A percentile compares a stretch with the other conserved stretches of the same genome.
phyloP scores from a whole-genome alignment of 1,284 basidiomycete genomes.

The Naganishia albida region DNA sequence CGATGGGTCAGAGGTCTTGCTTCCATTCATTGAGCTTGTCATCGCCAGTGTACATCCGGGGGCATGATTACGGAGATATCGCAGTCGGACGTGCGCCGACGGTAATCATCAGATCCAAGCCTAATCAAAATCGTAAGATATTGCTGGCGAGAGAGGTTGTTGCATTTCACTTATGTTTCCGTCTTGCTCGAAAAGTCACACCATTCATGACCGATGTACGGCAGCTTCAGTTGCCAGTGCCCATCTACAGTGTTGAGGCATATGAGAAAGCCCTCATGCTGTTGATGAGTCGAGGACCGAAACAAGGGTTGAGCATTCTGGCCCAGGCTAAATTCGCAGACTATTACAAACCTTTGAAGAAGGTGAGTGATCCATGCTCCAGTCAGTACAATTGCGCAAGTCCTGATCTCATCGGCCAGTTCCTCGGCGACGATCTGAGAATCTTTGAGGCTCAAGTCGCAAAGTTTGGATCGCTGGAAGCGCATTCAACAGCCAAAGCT shows the following conservation, averaged over 20 bases:
- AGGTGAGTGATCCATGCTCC: constrained; percentile 3
- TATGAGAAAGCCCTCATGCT: constrained; percentile 28
- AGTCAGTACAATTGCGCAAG: constrained; percentile 7
- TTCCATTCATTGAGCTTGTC: background rate
- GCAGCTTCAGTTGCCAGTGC: constrained; percentile 20
- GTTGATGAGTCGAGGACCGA: constrained; percentile 2
- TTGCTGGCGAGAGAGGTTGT: background rate
- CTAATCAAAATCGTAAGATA: constrained; percentile 23
- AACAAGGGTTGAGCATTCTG: constrained; percentile 6
- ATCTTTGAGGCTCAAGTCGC: constrained; percentile 48
- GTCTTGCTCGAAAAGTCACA: background rate
- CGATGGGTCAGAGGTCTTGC: constrained; percentile 34
- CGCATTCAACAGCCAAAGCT: constrained; percentile 45
- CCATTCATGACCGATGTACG: constrained; percentile 25
- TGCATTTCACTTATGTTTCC: too few species aligned
- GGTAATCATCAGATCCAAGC: constrained; percentile 20
- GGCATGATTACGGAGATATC: constrained; percentile 12
- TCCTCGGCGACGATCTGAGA: constrained; percentile 42
- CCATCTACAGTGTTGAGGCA: constrained; percentile 24
- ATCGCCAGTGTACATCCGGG: constrained; percentile 7
- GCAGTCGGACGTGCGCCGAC: constrained; percentile 13
- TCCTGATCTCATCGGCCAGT: constrained; percentile 35
- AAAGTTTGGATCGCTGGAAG: constrained; percentile 49
- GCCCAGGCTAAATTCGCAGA: constrained; percentile 19
- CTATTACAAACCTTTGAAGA: constrained; percentile 24